A percentile compares a stretch with the other conserved stretches of the same genome.
Conservation (phyloP, 1,284 basidiomycete genomes). For the Trichosporon inkin region DNA sequence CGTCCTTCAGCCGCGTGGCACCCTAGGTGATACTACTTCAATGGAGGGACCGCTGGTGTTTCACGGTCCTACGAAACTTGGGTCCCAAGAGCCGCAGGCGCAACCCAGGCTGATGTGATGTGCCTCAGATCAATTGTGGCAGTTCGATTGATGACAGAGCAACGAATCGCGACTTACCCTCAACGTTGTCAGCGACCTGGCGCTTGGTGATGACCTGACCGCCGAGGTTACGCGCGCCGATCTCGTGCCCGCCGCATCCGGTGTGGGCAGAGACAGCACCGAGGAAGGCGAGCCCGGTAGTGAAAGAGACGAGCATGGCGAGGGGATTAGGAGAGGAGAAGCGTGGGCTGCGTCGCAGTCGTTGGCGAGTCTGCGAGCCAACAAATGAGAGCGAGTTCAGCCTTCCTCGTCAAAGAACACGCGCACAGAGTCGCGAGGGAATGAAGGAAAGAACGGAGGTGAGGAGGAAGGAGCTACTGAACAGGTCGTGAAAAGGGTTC, state of each 20-base stretch:
- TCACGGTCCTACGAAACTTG: too few relatives aligned
- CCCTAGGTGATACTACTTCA: too few relatives aligned
- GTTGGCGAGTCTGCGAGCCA: background rate
- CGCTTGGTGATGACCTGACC: background rate
- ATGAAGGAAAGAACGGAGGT: background rate
- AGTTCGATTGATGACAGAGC: slow-evolving; percentile 14
- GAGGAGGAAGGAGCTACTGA: slow-evolving; percentile 3
- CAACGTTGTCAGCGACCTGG: slow-evolving; percentile 13
- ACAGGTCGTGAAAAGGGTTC: background rate
- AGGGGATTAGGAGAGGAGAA: background rate
- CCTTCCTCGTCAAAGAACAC: background rate
- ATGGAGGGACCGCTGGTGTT: too few relatives aligned
- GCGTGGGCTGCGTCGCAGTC: too few relatives aligned
- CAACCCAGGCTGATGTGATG: too few relatives aligned
- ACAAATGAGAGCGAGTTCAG: slow-evolving; percentile 5
- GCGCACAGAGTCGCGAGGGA: background rate
- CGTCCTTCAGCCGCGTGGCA: background rate
- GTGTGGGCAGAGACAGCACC: slow-evolving; percentile 8
- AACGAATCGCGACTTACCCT: background rate
- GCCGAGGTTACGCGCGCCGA: slow-evolving; percentile 13
- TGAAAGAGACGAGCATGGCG: slow-evolving; percentile 9
- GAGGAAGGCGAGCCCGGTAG: slow-evolving; percentile 9
- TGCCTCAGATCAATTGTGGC: slow-evolving; percentile 19
- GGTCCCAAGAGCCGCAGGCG: too few relatives aligned
- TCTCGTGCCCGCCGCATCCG: slow-evolving; percentile 19